Percentiles rank a stretch among this genome's conserved stretches.
These are phyloP conservation scores for Linum usitatissimum DNA, from an alignment of 345 rosid genomes.

Conservation along the genomic window DNA sequence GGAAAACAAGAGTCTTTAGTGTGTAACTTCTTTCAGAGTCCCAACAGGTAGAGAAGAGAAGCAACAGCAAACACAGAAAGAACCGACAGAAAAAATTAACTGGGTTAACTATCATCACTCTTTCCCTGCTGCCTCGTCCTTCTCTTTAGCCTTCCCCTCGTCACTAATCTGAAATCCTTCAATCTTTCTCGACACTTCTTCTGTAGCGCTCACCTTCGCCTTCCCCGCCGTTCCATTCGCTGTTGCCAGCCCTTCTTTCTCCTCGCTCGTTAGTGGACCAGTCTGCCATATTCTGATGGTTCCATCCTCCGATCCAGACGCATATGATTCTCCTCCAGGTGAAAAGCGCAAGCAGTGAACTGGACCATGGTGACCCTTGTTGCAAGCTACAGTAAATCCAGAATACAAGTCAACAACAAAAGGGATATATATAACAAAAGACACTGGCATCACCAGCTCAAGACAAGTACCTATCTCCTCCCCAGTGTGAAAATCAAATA, in stretches of 20 bases:
- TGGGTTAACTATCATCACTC: background rate
- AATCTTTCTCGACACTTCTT: conserved; percentile 18
- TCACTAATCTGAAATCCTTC: conserved; percentile 17
- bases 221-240: conserved; percentile 17
- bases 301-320: conserved; percentile 97
- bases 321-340: conserved; percentile 89
- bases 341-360: conserved; percentile 88
- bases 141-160: conserved; percentile 1
- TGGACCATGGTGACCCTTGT: conserved; percentile 99
- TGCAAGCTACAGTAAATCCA: conserved; percentile 48
- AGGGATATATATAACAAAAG: background rate
- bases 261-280: conserved; percentile 20
- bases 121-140: background rate
- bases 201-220: conserved; percentile 10
- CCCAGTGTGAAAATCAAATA: conserved; percentile 73
- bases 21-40: too few species aligned
- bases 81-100: too few species aligned
- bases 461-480: conserved; percentile 48
- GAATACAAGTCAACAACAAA: background rate
- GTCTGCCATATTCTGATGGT: conserved; percentile 61
- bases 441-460: too few species aligned
- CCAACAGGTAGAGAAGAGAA: too few species aligned
- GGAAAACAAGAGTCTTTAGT: too few species aligned
- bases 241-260: conserved; percentile 10
- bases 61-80: too few species aligned